phyloP scores from a whole-genome alignment of 108 stramenopile genomes.

The Seminavis robusta region DNA sequence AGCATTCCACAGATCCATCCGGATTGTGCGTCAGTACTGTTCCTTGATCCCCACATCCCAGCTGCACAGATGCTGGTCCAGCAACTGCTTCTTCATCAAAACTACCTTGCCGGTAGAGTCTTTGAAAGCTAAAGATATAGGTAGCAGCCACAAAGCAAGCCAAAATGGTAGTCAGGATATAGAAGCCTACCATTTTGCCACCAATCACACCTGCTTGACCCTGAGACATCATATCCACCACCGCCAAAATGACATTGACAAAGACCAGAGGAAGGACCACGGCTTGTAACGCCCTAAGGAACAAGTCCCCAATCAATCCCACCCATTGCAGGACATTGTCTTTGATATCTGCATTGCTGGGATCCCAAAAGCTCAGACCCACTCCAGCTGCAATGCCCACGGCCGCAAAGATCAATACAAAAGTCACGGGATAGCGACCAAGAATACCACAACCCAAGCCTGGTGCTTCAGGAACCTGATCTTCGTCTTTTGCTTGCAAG shows the following conservation, averaged over 20 bases:
- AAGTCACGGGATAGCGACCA: constrained; percentile 6
- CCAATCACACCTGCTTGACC: constrained; percentile 36
- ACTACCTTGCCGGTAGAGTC: constrained; percentile 14
- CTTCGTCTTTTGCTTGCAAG: too few species aligned
- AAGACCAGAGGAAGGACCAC: constrained; percentile 46
- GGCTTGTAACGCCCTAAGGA: constrained; percentile 35
- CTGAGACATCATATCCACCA: constrained; percentile 44
- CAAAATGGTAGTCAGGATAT: constrained; percentile 27
- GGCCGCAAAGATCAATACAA: constrained; percentile 9
- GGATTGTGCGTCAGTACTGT: constrained; percentile 25
- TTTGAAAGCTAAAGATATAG: constrained; percentile 15
- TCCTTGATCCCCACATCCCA: constrained; percentile 23
- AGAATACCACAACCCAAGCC: constrained; percentile 7
- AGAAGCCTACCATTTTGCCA: constrained; percentile 33
- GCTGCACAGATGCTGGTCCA: constrained; percentile 16
- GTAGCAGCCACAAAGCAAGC: constrained; percentile 27
- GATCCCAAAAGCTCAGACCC: constrained; percentile 32
- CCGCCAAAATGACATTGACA: constrained; percentile 29
- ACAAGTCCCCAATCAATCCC: constrained; percentile 35
- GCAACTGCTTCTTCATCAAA: neutral
- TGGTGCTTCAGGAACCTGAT: neutral
- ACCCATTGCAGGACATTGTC: constrained; percentile 24
- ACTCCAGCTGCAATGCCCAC: constrained; percentile 30
- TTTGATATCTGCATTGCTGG: constrained; percentile 27
- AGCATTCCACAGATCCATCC: constrained; percentile 35